phyloP scores from a whole-genome alignment of 2,329 filamentous ascomycete genomes.

The Mariannaea sp. region DNA sequence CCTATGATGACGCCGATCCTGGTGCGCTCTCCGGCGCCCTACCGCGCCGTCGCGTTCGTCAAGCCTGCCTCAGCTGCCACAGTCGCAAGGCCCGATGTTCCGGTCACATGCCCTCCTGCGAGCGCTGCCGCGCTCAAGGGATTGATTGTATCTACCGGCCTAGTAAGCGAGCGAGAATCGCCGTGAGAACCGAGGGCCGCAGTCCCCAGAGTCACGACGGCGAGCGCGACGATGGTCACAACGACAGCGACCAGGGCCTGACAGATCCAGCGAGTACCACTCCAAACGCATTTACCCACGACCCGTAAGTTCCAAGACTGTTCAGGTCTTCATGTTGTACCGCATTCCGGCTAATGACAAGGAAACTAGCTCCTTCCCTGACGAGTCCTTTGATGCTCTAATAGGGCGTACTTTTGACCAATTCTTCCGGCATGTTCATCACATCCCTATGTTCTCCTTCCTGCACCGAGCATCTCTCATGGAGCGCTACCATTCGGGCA shows the following conservation, averaged over 20 bases:
- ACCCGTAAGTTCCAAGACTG: conserved; percentile 41
- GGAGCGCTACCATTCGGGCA: conserved; percentile 62
- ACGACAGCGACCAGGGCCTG: conserved; percentile 43
- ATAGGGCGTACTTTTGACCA: conserved; percentile 59
- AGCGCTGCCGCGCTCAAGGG: conserved; percentile 54
- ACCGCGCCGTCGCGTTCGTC: conserved; percentile 58
- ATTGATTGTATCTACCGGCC: conserved; percentile 61
- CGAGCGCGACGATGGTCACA: conserved; percentile 42
- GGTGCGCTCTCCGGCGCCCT: conserved; percentile 51
- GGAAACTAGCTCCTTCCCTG: conserved; percentile 40
- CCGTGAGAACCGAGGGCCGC: conserved; percentile 33
- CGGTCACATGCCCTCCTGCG: conserved; percentile 60
- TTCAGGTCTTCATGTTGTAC: background rate
- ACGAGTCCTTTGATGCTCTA: conserved; percentile 54
- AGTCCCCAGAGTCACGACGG: conserved; percentile 44
- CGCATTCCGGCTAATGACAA: conserved; percentile 28
- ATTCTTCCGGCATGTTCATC: conserved; percentile 63
- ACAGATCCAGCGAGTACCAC: conserved; percentile 43
- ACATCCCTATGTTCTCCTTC: conserved; percentile 63
- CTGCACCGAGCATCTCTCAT: conserved; percentile 63
- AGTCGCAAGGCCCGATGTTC: conserved; percentile 63
- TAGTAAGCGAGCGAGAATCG: conserved; percentile 47
- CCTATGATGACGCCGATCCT: conserved; percentile 56
- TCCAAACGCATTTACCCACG: conserved; percentile 42
- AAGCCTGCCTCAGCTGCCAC: conserved; percentile 63